Conservation (phyloP, 108 stramenopile species). For the Skeletonema tropicum region DNA sequence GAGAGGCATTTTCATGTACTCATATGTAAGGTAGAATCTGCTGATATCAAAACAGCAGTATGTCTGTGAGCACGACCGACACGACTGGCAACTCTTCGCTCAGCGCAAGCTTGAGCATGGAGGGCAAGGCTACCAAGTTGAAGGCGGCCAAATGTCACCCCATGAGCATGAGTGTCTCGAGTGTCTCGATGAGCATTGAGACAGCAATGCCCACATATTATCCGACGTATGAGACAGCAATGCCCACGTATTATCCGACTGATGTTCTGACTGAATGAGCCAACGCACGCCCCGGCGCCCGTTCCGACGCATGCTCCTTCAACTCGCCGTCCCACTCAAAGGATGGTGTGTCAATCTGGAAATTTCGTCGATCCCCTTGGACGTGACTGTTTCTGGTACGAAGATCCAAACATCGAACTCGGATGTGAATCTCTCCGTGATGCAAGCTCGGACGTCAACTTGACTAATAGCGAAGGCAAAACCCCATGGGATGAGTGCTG, state of each 20-base stretch:
- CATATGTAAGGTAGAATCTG: constrained; percentile 52
- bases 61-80: background rate
- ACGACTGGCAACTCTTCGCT: background rate
- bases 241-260: constrained; percentile 2
- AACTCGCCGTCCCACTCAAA: background rate
- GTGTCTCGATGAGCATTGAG: constrained; percentile 1
- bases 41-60: constrained; percentile 28
- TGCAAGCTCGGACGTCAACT: background rate
- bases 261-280: background rate
- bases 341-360: background rate
- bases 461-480: background rate
- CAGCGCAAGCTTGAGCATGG: no score
- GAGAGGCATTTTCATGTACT: constrained; percentile 46
- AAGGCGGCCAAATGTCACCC: background rate
- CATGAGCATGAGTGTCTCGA: constrained; percentile 1
- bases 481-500: background rate
- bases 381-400: background rate
- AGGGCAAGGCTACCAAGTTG: background rate
- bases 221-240: background rate
- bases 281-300: no score
- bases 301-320: no score
- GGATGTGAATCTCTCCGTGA: background rate
- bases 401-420: background rate
- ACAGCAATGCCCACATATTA: background rate
- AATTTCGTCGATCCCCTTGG: background rate